These are phyloP conservation scores for Martensiomyces pterosporus DNA, from an alignment of 192 early-diverging fungal genomes.

Conservation along the genomic window DNA sequence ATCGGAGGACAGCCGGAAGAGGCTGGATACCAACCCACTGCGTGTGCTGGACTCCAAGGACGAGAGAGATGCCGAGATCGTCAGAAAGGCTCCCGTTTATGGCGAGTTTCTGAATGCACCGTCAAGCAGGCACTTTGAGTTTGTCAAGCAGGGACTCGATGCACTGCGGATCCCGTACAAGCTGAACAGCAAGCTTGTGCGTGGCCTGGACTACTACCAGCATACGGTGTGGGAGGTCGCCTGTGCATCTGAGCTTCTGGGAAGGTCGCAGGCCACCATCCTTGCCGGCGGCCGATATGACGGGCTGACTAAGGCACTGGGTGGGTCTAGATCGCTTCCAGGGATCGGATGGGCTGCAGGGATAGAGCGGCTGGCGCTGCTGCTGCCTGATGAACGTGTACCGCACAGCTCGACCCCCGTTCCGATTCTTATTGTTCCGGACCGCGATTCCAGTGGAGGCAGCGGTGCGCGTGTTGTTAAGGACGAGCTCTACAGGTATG, in stretches of 20 bases:
- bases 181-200: conserved; percentile 53
- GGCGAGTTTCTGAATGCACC: conserved; percentile 37
- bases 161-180: conserved; percentile 50
- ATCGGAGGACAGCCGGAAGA: conserved; percentile 50
- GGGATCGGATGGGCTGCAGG: conserved; percentile 64
- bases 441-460: not conserved
- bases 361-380: conserved; percentile 55
- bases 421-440: conserved; percentile 31
- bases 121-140: conserved; percentile 48
- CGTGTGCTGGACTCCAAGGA: conserved; percentile 63
- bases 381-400: conserved; percentile 18
- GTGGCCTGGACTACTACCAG: conserved; percentile 70
- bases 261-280: conserved; percentile 59
- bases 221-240: conserved; percentile 66
- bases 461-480: conserved; percentile 1
- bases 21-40: conserved; percentile 57
- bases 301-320: conserved; percentile 53
- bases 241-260: conserved; percentile 30
- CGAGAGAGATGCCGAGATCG: conserved; percentile 46
- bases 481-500: conserved; percentile 21
- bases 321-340: conserved; percentile 48
- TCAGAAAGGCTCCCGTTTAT: conserved; percentile 39
- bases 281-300: conserved; percentile 68
- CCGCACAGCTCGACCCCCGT: conserved; percentile 3
- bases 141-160: conserved; percentile 42